Evolutionary conservation across 371 early-diverging fungal species (phyloP).

Genomic region (Dinochytrium kinnereticum): DNA sequence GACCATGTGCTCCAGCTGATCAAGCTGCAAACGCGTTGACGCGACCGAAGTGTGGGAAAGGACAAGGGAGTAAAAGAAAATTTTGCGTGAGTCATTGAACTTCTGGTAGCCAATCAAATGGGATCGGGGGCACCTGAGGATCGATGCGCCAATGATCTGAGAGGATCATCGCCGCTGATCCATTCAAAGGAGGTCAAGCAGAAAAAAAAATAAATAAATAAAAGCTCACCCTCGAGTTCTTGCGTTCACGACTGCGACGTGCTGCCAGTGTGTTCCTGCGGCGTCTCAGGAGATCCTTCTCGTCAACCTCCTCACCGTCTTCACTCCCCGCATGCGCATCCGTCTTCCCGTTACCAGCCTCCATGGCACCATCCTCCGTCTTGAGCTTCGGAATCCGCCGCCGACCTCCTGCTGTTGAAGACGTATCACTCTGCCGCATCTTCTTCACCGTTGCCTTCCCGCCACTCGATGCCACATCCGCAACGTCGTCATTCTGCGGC

Average conservation of each 20-base stretch:
- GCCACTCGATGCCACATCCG: too few species aligned
- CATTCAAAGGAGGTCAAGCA: background rate
- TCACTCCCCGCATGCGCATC: too few species aligned
- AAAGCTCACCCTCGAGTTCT: slow-evolving; percentile 7
- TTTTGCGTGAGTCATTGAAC: background rate
- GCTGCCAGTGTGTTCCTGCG: background rate
- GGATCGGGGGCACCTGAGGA: background rate
- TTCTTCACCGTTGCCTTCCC: too few species aligned
- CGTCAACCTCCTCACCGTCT: too few species aligned
- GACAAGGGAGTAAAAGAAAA: background rate
- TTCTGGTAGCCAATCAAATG: background rate
- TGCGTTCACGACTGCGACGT: background rate
- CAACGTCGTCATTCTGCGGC: too few species aligned
- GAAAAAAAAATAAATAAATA: background rate
- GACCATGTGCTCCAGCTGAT: background rate
- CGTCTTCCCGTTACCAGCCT: too few species aligned
- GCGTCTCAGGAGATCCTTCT: background rate
- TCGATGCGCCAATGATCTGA: background rate
- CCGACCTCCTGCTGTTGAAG: too few species aligned
- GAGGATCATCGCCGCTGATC: background rate
- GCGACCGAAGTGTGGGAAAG: background rate
- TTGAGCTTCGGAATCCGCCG: too few species aligned
- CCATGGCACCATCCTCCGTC: too few species aligned
- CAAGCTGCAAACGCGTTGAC: background rate
- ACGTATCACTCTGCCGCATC: too few species aligned